phyloP scores from a whole-genome alignment of 371 early-diverging fungal species.

The Mucor circinelloides region DNA sequence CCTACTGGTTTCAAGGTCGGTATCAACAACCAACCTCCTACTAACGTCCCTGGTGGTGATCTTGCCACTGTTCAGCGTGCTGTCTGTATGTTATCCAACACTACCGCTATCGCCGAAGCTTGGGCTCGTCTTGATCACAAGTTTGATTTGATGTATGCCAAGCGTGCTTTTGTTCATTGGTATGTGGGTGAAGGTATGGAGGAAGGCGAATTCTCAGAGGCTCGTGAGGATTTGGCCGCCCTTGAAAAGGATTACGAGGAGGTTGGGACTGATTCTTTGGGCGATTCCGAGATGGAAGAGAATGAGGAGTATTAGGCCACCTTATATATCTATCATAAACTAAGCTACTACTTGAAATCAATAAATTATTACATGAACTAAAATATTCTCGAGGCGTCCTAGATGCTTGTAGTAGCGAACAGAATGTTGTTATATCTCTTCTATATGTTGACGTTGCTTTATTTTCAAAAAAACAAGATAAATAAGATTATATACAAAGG shows the following conservation, averaged over 20 bases:
- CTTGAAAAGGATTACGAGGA: slow-evolving; percentile 99
- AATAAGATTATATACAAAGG: not conserved
- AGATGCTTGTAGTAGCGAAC: too few relatives aligned
- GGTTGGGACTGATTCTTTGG: slow-evolving; percentile 89
- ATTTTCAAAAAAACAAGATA: not conserved
- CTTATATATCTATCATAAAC: too few relatives aligned
- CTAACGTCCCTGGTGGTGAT: slow-evolving; percentile 89
- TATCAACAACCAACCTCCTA: slow-evolving; percentile 91
- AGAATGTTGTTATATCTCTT: too few relatives aligned
- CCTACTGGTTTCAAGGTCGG: slow-evolving; percentile 98
- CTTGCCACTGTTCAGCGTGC: slow-evolving; percentile 92
- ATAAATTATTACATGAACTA: too few relatives aligned
- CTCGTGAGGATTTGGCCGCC: slow-evolving; percentile 95
- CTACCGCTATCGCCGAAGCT: slow-evolving; percentile 96
- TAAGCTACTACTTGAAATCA: too few relatives aligned
- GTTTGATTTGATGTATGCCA: slow-evolving; percentile 97
- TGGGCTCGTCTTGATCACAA: slow-evolving; percentile 96
- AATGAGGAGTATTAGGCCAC: slow-evolving; percentile 9
- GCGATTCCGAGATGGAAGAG: slow-evolving; percentile 71
- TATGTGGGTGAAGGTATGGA: slow-evolving; percentile 99
- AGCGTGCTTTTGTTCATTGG: slow-evolving; percentile 99
- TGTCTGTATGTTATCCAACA: slow-evolving; percentile 95
- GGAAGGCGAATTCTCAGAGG: slow-evolving; percentile 92
- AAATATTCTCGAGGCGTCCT: too few relatives aligned
- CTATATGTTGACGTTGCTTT: too few relatives aligned